These are phyloP conservation scores for Endotrypanum monterogeii DNA, from an alignment of 208 protist species.

Conservation along the genomic window DNA sequence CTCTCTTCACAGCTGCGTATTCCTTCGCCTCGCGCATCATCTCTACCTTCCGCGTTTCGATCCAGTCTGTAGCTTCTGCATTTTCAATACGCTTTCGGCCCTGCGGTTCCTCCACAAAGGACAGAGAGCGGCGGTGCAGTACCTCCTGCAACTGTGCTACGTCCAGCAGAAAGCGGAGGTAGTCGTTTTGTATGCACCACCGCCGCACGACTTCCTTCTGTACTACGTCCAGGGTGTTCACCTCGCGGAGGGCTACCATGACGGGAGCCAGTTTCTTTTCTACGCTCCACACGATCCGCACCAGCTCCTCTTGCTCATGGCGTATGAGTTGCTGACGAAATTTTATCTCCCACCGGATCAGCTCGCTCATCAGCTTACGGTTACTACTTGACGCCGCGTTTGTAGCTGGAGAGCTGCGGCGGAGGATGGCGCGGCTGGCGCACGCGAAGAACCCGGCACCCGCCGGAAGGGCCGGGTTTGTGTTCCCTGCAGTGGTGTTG, in stretches of 20 bases:
- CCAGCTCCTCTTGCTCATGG: conserved; percentile 24
- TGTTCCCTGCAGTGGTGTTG: background rate
- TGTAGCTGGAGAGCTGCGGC: background rate
- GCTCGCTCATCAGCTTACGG: conserved; percentile 1
- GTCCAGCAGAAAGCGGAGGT: conserved; percentile 14
- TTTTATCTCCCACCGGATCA: conserved; percentile 14
- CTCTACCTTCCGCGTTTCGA: conserved; percentile 26
- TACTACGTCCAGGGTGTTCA: conserved; percentile 1
- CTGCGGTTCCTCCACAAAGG: conserved; percentile 16
- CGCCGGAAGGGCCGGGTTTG: background rate
- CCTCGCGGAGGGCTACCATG: conserved; percentile 16
- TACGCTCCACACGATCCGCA: conserved; percentile 12
- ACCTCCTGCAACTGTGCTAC: conserved; percentile 24
- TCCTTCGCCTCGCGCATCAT: conserved; percentile 27
- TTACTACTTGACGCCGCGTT: background rate
- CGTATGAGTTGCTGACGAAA: conserved; percentile 23
- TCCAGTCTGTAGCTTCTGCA: conserved; percentile 26
- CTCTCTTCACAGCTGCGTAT: conserved; percentile 15
- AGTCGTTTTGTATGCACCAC: conserved; percentile 16
- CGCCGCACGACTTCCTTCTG: conserved; percentile 15
- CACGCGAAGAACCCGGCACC: conserved; percentile 8
- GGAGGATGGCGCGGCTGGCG: background rate
- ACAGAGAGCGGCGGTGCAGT: conserved; percentile 24
- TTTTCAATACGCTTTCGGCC: conserved; percentile 13
- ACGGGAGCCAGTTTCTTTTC: conserved; percentile 10